Base-by-base conservation (phyloP, 164 flowering plant species). In the Aristolochia californica region DNA sequence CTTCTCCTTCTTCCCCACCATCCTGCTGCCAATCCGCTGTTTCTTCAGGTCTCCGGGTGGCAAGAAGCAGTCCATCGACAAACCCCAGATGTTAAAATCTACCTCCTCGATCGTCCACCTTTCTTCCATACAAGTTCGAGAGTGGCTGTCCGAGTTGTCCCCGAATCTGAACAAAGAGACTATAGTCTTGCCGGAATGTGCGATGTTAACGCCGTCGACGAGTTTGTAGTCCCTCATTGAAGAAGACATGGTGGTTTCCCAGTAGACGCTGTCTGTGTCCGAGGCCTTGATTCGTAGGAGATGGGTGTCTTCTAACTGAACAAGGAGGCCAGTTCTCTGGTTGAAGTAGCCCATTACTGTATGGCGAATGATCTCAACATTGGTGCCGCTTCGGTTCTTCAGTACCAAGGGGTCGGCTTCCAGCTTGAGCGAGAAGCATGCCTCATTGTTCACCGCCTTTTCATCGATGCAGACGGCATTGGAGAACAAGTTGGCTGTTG, bases 241-340 rank as follows among this genome's bases (percentile, higher is more conserved):
- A 0, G 96, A 83, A 69, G 82, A 89, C 93, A 85, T 88, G 5
- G 87, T 82, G 1, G 98, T 91, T 60, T 88, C 98, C 96, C 96
- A 88, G 47, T 74, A 83, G 13, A 91, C 66, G 62, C 73, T 68
- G 25, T 81, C 79, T 14, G 67, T 61, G 17, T 60, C 77, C 0
- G 79, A 13, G 53, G 78, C 22, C 57, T 78, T 80, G 70, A 91
- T 85, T 63, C 85, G 58, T 0, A 87, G 83, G 45, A 88, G 82
- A 55, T 91, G 95, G 4, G 95, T 72, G 73, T 91, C 98, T 59
- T 85, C 78, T 5, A 88, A 70, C 22, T 83, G 81, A 50, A 80
- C 68, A 1, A 91, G 66, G 1, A 91, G 82, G 24, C 96, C 98
- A 0, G 90, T 91, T 66, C 74, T 77, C 58, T 91, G 98, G 77